Conservation (phyloP, 257 asterid genomes). For the Catharanthus roseus region DNA sequence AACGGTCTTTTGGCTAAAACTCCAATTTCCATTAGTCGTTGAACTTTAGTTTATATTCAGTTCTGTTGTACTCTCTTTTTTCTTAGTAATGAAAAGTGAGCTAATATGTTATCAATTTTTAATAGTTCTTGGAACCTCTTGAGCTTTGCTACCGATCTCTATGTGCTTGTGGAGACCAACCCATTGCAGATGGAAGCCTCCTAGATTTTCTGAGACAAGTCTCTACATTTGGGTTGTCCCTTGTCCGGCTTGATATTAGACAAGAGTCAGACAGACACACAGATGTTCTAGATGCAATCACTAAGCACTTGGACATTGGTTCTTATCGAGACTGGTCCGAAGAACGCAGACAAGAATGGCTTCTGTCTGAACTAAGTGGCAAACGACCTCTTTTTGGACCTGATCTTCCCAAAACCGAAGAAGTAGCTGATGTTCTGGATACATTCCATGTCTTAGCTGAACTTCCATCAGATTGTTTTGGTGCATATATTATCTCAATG, state of each 20-base stretch:
- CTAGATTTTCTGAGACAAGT: slow-evolving; percentile 50
- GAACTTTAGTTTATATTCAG: background rate
- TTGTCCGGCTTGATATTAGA: slow-evolving; percentile 43
- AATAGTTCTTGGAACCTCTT: slow-evolving; percentile 47
- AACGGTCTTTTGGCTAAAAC: background rate
- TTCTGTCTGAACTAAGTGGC: slow-evolving; percentile 46
- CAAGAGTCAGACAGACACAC: slow-evolving; percentile 54
- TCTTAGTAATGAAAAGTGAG: background rate
- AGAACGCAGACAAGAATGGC: slow-evolving; percentile 46
- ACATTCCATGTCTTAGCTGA: slow-evolving; percentile 47
- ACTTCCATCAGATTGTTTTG: slow-evolving; percentile 46
- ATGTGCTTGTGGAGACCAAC: slow-evolving; percentile 45
- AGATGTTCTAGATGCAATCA: slow-evolving; percentile 45
- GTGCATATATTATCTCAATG: slow-evolving; percentile 48
- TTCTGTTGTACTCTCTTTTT: background rate
- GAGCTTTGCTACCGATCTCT: slow-evolving; percentile 50
- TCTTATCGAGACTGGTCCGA: slow-evolving; percentile 47
- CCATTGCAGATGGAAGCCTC: slow-evolving; percentile 49
- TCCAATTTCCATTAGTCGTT: background rate
- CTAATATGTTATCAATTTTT: slow-evolving; percentile 4
- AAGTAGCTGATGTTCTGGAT: slow-evolving; percentile 43
- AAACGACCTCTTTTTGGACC: slow-evolving; percentile 48
- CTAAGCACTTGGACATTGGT: slow-evolving; percentile 43
- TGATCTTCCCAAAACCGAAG: slow-evolving; percentile 46
- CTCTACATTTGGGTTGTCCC: slow-evolving; percentile 50